Base-by-base conservation (phyloP, 1,284 basidiomycete genomes). In the Rhodofomes roseus region DNA sequence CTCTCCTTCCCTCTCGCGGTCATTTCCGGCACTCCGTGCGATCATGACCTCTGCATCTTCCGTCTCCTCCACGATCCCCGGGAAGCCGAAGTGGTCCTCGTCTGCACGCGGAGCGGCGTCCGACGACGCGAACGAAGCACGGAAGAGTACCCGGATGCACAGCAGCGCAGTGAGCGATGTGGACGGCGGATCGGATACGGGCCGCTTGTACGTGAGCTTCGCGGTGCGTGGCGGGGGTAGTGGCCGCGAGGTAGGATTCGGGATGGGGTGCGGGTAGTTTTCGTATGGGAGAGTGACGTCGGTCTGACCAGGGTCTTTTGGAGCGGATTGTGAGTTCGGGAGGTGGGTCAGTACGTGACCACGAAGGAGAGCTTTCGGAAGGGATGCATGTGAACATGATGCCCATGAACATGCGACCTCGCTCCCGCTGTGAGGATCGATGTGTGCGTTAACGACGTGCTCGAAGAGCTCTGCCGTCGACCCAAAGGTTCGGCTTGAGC, bases 41-140 rank as follows among this genome's bases (percentile, higher is more conserved):
- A 78, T 76, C 37, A 70, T 65, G 11, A 66, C 72, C 44, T 83
- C 82, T 50, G 79, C 75, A 18, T 86, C 87, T 12, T 83, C 85
- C 12, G 78, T 77, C 20, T 90, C 88, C 63, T 89, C 87, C 39
- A 88, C 77, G 51, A 87, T 57, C 0, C 88, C 90, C 6, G 90
- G 91, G 71, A 93, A 93, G 2, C 90, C 90, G 71, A 92, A 93
- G 65, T 90, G 89, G 61, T 92, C 87, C 9, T 81, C 86, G 68
- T 92, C 90, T 2, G 80, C 83, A 14, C 87, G 79, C 16, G 90
- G 90, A 0, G 90, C 90, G 29, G 81, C 80, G 62, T 90, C 89
- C 1, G 73, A 71, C 2, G 87, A 82, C 16, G 87, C 86, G 65
- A 91, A 92, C 1, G 90, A 84, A 2, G 83, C 82, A 34, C 89